A percentile compares a stretch with the other conserved stretches of the same genome.
These are phyloP conservation scores for Collybiopsis luxurians DNA, from an alignment of 768 basidiomycete species.

Conservation along the genomic window DNA sequence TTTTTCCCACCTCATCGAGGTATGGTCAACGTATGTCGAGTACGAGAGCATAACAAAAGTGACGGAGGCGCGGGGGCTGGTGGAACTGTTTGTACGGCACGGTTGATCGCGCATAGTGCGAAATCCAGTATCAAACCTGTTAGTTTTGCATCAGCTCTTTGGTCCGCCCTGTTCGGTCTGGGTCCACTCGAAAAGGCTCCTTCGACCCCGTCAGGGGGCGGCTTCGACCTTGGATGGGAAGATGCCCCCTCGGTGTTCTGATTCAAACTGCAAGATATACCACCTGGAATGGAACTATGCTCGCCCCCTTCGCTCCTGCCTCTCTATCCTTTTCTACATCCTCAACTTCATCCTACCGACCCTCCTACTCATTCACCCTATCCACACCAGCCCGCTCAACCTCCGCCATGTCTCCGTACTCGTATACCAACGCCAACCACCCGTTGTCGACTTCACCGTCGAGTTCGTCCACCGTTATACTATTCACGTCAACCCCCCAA, in stretches of 20 bases:
- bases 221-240: not conserved
- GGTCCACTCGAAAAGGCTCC: not conserved
- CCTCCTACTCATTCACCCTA: not conserved
- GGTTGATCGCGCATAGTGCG: constrained; percentile 79
- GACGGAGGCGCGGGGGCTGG: constrained; percentile 23
- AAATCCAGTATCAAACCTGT: constrained; percentile 89
- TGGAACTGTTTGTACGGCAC: constrained; percentile 70
- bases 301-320: constrained; percentile 17
- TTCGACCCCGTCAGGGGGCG: not conserved
- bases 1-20: constrained; percentile 62
- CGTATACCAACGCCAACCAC: not conserved
- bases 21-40: not conserved
- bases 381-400: not conserved
- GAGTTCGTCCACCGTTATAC: not conserved
- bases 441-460: not conserved
- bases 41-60: not conserved
- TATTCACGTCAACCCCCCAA: not conserved
- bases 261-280: constrained; percentile 70
- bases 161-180: constrained; percentile 85
- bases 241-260: constrained; percentile 66
- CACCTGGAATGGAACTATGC: constrained; percentile 57
- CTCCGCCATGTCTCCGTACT: not conserved
- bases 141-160: constrained; percentile 84
- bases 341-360: not conserved
- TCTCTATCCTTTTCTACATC: not conserved